Base-by-base conservation (phyloP, 805 yeast genomes). In the Candida succiphila region DNA sequence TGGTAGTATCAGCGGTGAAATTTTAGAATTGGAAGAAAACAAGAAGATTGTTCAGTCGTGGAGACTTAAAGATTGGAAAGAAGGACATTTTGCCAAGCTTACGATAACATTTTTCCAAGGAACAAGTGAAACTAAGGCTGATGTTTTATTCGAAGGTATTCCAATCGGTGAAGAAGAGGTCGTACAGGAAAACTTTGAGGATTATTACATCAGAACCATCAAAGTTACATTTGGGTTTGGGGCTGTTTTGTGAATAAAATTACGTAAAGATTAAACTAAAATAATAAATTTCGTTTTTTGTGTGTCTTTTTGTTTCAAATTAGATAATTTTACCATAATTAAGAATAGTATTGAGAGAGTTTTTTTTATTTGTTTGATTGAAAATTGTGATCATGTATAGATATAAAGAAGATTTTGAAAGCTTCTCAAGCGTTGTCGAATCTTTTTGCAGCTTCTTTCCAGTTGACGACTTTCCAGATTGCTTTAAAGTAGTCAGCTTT, bases 141-240 rank as follows among this genome's bases (percentile, higher is more conserved):
- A 75, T 38, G 86, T 87, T 15, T 63, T 68, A 29, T 86, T 89
- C 74, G 65, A 74, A 14, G 96, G 96, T 13, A 80, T 92, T 32
- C 99, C 99, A 14, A 67, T 89, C 26, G 99, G 97, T 12, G 94
- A 92, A 54, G 97, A 92, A 51, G 92, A 94, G 48, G 60, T 80
- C 47, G 95, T 84, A 26, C 74, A 77, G 49, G 72, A 67, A 27
- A 92, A 89, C 57, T 89, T 92, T 51, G 85, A 86, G 48, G 86
- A 84, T 40, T 84, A 87, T 59, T 92, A 92, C 54, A 77, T 92
- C 33, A 78, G 80, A 58, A 74, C 95, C 6, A 89, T 92, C 51
- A 92, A 87, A 62, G 53, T 85, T 28, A 81, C 96, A 0, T 92
- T 92, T 58, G 98, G 98, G 1, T 88, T 84, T 55, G 97, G 97